A percentile compares a stretch with the other conserved stretches of the same genome.
These are phyloP conservation scores for Kodamaea anthophila DNA, from an alignment of 1,139 yeast species.

Conservation along the genomic window DNA sequence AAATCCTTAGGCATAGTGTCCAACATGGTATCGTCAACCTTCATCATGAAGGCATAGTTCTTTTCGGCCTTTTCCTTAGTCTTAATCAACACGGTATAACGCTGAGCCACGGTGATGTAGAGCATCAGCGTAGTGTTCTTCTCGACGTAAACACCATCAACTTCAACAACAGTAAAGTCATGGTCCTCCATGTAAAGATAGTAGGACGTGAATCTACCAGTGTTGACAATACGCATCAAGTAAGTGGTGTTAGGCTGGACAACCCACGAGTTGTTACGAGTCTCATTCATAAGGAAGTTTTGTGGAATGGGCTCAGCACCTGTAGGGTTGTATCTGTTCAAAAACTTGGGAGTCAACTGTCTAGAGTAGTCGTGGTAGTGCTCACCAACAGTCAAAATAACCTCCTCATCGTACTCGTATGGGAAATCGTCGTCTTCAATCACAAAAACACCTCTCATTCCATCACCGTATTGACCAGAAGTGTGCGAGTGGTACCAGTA, in stretches of 20 bases:
- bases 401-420: slow-evolving; percentile 69
- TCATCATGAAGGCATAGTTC: slow-evolving; percentile 75
- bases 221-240: slow-evolving; percentile 67
- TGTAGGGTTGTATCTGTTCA: slow-evolving; percentile 77
- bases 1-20: slow-evolving; percentile 64
- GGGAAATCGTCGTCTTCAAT: slow-evolving; percentile 54
- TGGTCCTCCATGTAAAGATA: slow-evolving; percentile 84
- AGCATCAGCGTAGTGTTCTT: slow-evolving; percentile 53
- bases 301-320: slow-evolving; percentile 97
- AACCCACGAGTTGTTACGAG: slow-evolving; percentile 60
- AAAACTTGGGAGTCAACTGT: slow-evolving; percentile 47
- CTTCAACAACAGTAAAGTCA: slow-evolving; percentile 71
- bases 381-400: slow-evolving; percentile 61
- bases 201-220: slow-evolving; percentile 86
- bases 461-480: slow-evolving; percentile 83
- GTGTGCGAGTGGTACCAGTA: slow-evolving; percentile 96
- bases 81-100: slow-evolving; percentile 65
- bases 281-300: slow-evolving; percentile 70
- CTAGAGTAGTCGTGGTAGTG: slow-evolving; percentile 74
- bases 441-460: slow-evolving; percentile 76
- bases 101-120: slow-evolving; percentile 71
- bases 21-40: slow-evolving; percentile 72
- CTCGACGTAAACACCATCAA: slow-evolving; percentile 75
- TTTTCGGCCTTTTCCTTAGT: slow-evolving; percentile 56
- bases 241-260: slow-evolving; percentile 81